Evolutionary conservation across 2,329 filamentous ascomycete species (phyloP), one percentile per base, ranked within the genome.

Genomic region (Gaeumannomyces sp.): DNA sequence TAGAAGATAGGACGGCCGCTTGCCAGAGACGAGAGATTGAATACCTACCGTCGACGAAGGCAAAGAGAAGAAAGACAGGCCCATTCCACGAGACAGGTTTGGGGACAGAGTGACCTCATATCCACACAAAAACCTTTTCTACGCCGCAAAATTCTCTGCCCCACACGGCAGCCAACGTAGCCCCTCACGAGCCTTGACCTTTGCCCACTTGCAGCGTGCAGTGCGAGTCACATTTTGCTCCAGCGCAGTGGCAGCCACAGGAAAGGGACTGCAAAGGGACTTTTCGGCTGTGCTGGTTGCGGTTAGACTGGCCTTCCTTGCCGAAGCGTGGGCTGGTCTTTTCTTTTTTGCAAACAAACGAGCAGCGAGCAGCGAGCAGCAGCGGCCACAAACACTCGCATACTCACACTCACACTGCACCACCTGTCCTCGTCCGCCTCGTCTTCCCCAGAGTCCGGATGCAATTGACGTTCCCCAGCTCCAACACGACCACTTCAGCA

Each of bases 121-220:
- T 60, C 63, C 63, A 59, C 57, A 60, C 29, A 50, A 60, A 64
- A 59, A 53, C 11, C 10, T 64, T 58, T 38, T 60, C 19, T 50
- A 63, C 61, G 38, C 50, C 38, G 57, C 33, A 64, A 60, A 64
- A 64, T 64, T 64, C 28, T 60, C n/a, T 60, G 58, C 57, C 63
- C 58, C 57, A 60, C 63, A 62, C 25, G 4, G 60, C 8, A n/a
- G 38, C 38, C 38, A 3, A 19, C 35, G 35, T 38, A 38, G 27
- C 13, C 59, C 25, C 25, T 29, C 25, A 29, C 22, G 45, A n/a
- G 45, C 38, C 38, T 45, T 45, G 38, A 45, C 38, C 38, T 45
- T 45, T 22, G 33, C 33, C 38, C 38, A 45, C 38, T 45, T 45
- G 38, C 38, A 45, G 38, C 38, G 19, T 45, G 16, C 14, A 22